These are phyloP conservation scores for Alternaria burnsii DNA, from an alignment of 2,329 filamentous ascomycete species.

Conservation along the genomic window DNA sequence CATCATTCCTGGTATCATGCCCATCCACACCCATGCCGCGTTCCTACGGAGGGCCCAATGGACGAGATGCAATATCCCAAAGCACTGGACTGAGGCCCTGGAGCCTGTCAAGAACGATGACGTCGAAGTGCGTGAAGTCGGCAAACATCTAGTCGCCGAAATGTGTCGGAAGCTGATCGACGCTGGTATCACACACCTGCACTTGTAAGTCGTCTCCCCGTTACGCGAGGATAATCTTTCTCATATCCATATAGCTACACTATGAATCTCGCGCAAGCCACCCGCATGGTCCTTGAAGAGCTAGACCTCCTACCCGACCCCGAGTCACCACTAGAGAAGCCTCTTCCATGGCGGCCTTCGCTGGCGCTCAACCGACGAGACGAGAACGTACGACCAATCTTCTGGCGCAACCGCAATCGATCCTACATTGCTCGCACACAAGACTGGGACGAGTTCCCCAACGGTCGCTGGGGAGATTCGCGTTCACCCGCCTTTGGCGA, in stretches of 20 bases:
- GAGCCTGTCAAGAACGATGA: conserved; percentile 98
- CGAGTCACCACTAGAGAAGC: conserved; percentile 81
- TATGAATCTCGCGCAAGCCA: conserved; percentile 97
- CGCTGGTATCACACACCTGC: conserved; percentile 84
- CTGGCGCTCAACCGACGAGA: conserved; percentile 86
- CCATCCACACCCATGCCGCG: conserved; percentile 92
- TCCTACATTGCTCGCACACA: conserved; percentile 95
- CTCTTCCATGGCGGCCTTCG: conserved; percentile 96
- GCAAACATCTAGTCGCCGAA: conserved; percentile 84
- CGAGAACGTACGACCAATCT: conserved; percentile 96
- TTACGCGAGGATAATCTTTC: conserved; percentile 2
- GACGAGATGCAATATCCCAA: conserved; percentile 85
- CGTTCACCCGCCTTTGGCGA: conserved; percentile 96
- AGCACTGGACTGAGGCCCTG: conserved; percentile 79
- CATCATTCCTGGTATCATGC: conserved; percentile 89
- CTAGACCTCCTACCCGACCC: conserved; percentile 80
- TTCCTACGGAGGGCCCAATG: conserved; percentile 91
- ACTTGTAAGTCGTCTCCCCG: conserved; percentile 68
- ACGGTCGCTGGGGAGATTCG: conserved; percentile 97
- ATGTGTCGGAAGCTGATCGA: conserved; percentile 88
- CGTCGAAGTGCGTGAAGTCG: conserved; percentile 86
- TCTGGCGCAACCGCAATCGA: conserved; percentile 97
- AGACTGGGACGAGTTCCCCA: conserved; percentile 99
- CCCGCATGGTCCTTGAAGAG: conserved; percentile 92
- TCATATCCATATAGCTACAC: conserved; percentile 70